phyloP scores from a whole-genome alignment of 306 rosid species.

The Spatholobus suberectus region DNA sequence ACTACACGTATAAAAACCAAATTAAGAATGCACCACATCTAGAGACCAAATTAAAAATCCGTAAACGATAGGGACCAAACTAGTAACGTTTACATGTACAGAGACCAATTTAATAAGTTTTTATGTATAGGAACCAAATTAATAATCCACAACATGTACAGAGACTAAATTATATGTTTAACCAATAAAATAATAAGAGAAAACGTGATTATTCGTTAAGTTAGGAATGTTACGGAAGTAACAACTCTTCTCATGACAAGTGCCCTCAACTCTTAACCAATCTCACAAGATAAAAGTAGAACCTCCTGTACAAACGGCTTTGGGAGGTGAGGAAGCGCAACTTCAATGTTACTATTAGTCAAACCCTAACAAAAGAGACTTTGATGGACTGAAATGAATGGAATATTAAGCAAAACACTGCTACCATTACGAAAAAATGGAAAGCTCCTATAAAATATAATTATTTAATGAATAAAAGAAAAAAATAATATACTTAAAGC shows the following conservation, averaged over 20 bases:
- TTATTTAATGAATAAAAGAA: neutral
- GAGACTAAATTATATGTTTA: too few relatives aligned
- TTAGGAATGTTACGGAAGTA: neutral
- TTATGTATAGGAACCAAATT: too few relatives aligned
- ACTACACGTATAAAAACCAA: too few relatives aligned
- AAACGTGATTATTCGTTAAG: neutral
- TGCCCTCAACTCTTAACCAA: neutral
- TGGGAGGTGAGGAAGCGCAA: neutral
- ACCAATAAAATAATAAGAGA: too few relatives aligned
- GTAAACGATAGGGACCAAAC: too few relatives aligned
- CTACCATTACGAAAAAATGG: neutral
- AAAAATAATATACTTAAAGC: too few relatives aligned
- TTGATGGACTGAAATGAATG: constrained; percentile 59
- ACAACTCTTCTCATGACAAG: neutral
- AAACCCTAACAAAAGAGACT: constrained; percentile 34
- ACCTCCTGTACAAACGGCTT: neutral
- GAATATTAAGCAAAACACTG: constrained; percentile 37
- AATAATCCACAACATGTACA: too few relatives aligned
- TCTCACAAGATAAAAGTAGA: neutral
- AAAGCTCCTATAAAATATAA: neutral
- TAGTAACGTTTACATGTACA: too few relatives aligned
- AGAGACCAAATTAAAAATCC: too few relatives aligned
- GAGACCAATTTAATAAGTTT: too few relatives aligned
- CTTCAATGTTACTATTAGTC: neutral
- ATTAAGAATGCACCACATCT: too few relatives aligned